phyloP scores from a whole-genome alignment of 495 filamentous ascomycete genomes.

The Podospora didyma region DNA sequence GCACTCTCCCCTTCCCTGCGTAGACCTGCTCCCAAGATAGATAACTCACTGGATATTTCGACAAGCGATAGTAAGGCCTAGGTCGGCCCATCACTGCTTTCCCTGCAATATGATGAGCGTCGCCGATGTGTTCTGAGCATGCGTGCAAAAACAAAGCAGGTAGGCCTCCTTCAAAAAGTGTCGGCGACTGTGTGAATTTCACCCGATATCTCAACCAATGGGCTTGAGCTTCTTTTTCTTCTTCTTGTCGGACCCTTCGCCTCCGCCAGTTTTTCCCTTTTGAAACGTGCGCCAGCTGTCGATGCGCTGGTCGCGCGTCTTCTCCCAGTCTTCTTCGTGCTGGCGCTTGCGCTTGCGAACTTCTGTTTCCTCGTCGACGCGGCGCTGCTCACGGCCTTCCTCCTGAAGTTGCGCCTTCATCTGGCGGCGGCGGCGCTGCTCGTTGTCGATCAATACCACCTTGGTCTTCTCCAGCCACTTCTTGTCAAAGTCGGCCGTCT shows the following conservation, averaged over 20 bases:
- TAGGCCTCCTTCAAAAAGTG: too few relatives aligned
- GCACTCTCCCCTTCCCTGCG: too few relatives aligned
- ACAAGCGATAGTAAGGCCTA: too few relatives aligned
- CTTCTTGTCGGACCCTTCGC: slow-evolving; percentile 75
- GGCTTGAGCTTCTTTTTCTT: slow-evolving; percentile 84
- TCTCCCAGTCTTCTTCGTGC: slow-evolving; percentile 90
- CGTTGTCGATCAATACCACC: slow-evolving; percentile 87
- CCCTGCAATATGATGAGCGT: too few relatives aligned
- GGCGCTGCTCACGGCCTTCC: slow-evolving; percentile 86
- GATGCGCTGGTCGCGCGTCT: slow-evolving; percentile 85
- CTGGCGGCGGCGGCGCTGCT: slow-evolving; percentile 78
- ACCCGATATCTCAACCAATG: slow-evolving; percentile 33
- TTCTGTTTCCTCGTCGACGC: slow-evolving; percentile 81
- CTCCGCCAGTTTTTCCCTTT: slow-evolving; percentile 56
- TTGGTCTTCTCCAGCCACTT: slow-evolving; percentile 93
- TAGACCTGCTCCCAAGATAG: slow-evolving; percentile 36
- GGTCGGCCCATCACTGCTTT: too few relatives aligned
- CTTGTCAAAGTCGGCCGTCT: slow-evolving; percentile 71
- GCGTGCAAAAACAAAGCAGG: too few relatives aligned
- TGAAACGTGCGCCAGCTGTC: slow-evolving; percentile 92
- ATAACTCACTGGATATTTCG: slow-evolving; percentile 34
- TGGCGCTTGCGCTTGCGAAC: slow-evolving; percentile 89
- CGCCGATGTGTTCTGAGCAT: too few relatives aligned
- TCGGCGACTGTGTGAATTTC: too few relatives aligned
- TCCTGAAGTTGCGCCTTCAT: slow-evolving; percentile 93